Evolutionary conservation across 2,329 filamentous ascomycete genomes (phyloP), one percentile per base, ranked within the genome.

Genomic region (Calonectria hawksworthii): DNA sequence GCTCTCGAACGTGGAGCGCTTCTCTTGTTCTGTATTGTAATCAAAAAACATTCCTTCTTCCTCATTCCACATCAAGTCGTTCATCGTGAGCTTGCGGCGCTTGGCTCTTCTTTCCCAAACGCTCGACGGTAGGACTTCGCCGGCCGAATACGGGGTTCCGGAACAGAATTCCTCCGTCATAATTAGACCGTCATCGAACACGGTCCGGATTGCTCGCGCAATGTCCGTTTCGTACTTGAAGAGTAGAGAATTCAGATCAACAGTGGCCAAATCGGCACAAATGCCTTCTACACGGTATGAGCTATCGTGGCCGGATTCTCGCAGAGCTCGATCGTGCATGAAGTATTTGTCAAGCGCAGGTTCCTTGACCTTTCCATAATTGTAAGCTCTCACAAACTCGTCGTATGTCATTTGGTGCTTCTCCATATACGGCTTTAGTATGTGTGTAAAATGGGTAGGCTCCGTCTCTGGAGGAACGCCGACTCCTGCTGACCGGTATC

Each of bases 171-270:
- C 96, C 0, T 89, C 89, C 0, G 96, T 96, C 56, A 99, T 93
- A n/a, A 89, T 87, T 6, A 99, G 90, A 79, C 91, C 93, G 85
- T 99, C 96, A 71, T 92, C 91, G 85, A 99, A 99, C 79, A 95
- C 90, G 65, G 90, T 94, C 71, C 95, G 94, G 80, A 99, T 98
- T 11, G 93, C 94, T 75, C 94, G 92, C 2, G 95, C 93, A 83
- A 99, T 98, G 82, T 99, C 97, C 36, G 93, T 93, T 86, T 99
- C 97, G 83, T 99, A 99, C 86, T 99, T 99, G 91, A 97, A 99
- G 36, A 99, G 88, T 36, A 98, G 89, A 34, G 96, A 97, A 87
- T 99, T 99, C 70, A 99, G 90, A 82, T 99, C 97, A 74, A 99
- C 95, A 0, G 96, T 98, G 14, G 96, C 97, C 32, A 99, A 89